A percentile compares a stretch with the other conserved stretches of the same genome.
Evolutionary conservation across 176 grass and related monocot species (phyloP).

Genomic region (Poa annua): DNA sequence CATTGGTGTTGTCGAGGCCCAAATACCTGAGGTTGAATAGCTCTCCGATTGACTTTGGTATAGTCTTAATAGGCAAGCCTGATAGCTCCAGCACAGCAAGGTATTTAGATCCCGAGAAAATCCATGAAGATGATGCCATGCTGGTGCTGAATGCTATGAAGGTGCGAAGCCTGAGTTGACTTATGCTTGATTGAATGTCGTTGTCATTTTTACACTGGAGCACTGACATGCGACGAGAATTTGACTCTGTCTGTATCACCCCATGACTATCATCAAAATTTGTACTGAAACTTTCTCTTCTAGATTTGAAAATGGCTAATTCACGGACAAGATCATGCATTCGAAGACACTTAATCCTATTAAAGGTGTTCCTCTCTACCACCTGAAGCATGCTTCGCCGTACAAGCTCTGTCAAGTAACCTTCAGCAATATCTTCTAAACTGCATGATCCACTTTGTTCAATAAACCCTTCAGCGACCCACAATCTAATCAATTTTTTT

Average conservation of each 20-base stretch:
- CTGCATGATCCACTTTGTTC: conserved; percentile 43
- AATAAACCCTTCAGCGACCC: conserved; percentile 60
- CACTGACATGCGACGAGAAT: conserved; percentile 13
- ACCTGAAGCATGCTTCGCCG: conserved; percentile 57
- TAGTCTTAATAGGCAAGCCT: conserved; percentile 9
- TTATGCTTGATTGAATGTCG: neutral
- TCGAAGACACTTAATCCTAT: conserved; percentile 5
- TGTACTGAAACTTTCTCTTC: conserved; percentile 34
- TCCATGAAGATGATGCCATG: neutral
- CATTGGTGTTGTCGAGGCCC: conserved; percentile 34
- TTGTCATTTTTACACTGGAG: neutral
- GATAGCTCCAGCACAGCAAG: conserved; percentile 54
- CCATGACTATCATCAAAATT: conserved; percentile 22
- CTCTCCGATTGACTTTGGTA: conserved; percentile 42
- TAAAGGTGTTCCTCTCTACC: conserved; percentile 22
- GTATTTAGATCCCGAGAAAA: conserved; percentile 30
- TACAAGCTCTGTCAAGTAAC: conserved; percentile 39
- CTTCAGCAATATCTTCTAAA: conserved; percentile 62
- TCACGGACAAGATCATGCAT: conserved; percentile 67
- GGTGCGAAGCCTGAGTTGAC: conserved; percentile 33
- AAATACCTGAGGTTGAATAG: conserved; percentile 60
- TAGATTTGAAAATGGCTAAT: conserved; percentile 37
- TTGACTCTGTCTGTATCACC: neutral
- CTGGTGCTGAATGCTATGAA: conserved; percentile 45
- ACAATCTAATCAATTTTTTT: conserved; percentile 46